Conservation (phyloP, 805 yeast species). For the Wickerhamiella nectarea region DNA sequence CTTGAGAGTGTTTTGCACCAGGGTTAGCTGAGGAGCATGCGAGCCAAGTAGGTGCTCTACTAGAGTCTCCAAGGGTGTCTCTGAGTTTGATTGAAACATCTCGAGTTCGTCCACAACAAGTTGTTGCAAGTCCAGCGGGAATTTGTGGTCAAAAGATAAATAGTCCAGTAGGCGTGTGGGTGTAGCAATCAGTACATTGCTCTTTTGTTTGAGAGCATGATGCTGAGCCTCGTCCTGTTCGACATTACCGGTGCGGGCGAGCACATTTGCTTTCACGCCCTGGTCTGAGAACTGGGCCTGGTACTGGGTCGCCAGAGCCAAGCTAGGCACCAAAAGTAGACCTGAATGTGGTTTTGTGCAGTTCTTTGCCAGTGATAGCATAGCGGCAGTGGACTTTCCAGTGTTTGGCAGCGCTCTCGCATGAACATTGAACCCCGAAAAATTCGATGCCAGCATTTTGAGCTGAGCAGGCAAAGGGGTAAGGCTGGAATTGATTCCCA, state of each 20-base stretch:
- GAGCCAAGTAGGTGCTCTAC: slow-evolving; percentile 13
- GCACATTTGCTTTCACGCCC: slow-evolving; percentile 7
- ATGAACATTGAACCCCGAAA: slow-evolving; percentile 22
- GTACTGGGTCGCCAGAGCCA: slow-evolving; percentile 26
- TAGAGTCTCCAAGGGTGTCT: slow-evolving; percentile 18
- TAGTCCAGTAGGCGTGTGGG: slow-evolving; percentile 41
- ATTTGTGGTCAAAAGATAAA: slow-evolving; percentile 22
- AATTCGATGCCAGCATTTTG: slow-evolving; percentile 21
- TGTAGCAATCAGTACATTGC: slow-evolving; percentile 39
- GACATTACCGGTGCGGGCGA: slow-evolving; percentile 21
- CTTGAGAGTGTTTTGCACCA: slow-evolving; percentile 9
- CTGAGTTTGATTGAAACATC: slow-evolving; percentile 11
- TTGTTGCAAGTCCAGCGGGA: slow-evolving; percentile 16
- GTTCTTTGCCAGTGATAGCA: slow-evolving; percentile 19
- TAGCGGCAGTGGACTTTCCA: slow-evolving; percentile 26
- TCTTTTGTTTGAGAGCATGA: slow-evolving; percentile 11
- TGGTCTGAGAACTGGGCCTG: slow-evolving; percentile 7
- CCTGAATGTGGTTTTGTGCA: slow-evolving; percentile 16
- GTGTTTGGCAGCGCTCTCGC: slow-evolving; percentile 24
- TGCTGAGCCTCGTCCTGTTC: slow-evolving; percentile 20
- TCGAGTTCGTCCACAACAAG: slow-evolving; percentile 23
- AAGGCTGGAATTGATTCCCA: background rate
- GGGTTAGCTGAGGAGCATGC: slow-evolving; percentile 9
- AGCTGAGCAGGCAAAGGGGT: slow-evolving; percentile 22
- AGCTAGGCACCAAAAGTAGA: slow-evolving; percentile 26